These are phyloP conservation scores for Fonsecaea nubica DNA, from an alignment of 2,329 filamentous ascomycete species.

Conservation along the genomic window DNA sequence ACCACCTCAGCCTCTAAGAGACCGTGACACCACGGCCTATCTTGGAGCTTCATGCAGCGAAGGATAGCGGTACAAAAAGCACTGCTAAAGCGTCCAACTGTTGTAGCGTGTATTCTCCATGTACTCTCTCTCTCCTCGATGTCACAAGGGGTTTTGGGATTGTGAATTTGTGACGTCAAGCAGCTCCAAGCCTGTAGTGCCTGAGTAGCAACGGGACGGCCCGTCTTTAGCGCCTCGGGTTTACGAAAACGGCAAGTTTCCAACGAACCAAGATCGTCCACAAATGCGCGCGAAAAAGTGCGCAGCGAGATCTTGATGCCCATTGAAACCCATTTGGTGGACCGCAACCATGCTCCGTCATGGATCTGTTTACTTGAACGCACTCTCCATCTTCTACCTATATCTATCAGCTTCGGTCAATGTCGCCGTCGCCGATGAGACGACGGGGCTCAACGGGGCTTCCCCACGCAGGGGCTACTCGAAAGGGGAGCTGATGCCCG, in stretches of 20 bases:
- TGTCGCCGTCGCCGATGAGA: slow-evolving; percentile 27
- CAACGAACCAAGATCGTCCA: neutral
- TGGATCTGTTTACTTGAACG: slow-evolving; percentile 27
- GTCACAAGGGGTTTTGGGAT: neutral
- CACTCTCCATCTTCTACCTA: slow-evolving; percentile 35
- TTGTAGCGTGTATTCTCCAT: too few species aligned
- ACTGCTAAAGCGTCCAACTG: too few species aligned
- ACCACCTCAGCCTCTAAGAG: too few species aligned
- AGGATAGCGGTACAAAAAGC: too few species aligned
- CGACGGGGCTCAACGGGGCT: slow-evolving; percentile 14
- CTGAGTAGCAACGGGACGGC: neutral
- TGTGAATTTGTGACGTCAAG: neutral
- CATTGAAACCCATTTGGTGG: neutral
- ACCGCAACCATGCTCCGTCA: slow-evolving; percentile 27
- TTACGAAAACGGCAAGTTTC: neutral
- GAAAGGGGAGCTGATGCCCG: slow-evolving; percentile 68
- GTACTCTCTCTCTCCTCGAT: too few species aligned
- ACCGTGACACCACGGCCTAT: too few species aligned
- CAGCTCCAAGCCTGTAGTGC: too few species aligned
- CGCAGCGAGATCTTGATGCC: neutral
- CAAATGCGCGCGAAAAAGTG: slow-evolving; percentile 3
- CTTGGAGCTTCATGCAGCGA: too few species aligned
- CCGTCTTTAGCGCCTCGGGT: neutral
- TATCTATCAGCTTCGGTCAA: slow-evolving; percentile 35
- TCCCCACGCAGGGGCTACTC: slow-evolving; percentile 44